Evolutionary conservation across 2,329 filamentous ascomycete species (phyloP).

Genomic region (Colletotrichum liriopes): DNA sequence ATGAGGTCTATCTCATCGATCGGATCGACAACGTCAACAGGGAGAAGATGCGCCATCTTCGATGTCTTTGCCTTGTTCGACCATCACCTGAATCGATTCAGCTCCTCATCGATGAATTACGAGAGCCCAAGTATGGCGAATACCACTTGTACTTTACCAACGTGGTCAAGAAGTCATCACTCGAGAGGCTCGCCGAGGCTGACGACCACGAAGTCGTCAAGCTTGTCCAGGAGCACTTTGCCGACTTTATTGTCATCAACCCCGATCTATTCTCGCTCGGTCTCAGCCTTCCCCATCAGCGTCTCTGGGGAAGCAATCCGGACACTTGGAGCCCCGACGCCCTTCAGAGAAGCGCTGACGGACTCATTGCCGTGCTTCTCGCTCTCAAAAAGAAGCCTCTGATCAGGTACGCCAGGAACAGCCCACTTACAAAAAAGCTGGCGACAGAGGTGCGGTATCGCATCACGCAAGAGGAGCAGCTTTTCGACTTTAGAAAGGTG

Average conservation of each 20-base stretch:
- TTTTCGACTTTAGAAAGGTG: slow-evolving; percentile 96
- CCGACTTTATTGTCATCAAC: slow-evolving; percentile 95
- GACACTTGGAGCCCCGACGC: slow-evolving; percentile 94
- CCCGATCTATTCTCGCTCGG: slow-evolving; percentile 91
- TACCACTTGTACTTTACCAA: slow-evolving; percentile 99
- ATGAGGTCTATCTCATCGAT: slow-evolving; percentile 98
- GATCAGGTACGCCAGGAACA: slow-evolving; percentile 94
- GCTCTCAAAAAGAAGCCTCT: slow-evolving; percentile 97
- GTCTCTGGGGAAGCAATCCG: slow-evolving; percentile 85
- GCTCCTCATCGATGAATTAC: slow-evolving; percentile 92
- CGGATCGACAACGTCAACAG: slow-evolving; percentile 90
- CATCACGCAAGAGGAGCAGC: slow-evolving; percentile 94
- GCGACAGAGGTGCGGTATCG: slow-evolving; percentile 93
- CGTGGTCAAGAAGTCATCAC: slow-evolving; percentile 94
- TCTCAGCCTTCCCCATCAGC: slow-evolving; percentile 79
- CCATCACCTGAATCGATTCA: slow-evolving; percentile 95
- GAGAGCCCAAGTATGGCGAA: slow-evolving; percentile 97
- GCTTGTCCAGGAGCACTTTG: slow-evolving; percentile 94
- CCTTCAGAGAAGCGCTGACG: slow-evolving; percentile 88
- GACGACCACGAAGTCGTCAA: slow-evolving; percentile 98
- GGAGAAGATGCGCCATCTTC: slow-evolving; percentile 98
- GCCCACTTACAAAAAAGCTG: slow-evolving; percentile 90
- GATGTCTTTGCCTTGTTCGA: slow-evolving; percentile 93
- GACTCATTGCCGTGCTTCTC: slow-evolving; percentile 85
- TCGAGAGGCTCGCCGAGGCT: slow-evolving; percentile 94